Base-by-base conservation (phyloP, 495 filamentous ascomycete species). In the Aspergillus haitiensis region DNA sequence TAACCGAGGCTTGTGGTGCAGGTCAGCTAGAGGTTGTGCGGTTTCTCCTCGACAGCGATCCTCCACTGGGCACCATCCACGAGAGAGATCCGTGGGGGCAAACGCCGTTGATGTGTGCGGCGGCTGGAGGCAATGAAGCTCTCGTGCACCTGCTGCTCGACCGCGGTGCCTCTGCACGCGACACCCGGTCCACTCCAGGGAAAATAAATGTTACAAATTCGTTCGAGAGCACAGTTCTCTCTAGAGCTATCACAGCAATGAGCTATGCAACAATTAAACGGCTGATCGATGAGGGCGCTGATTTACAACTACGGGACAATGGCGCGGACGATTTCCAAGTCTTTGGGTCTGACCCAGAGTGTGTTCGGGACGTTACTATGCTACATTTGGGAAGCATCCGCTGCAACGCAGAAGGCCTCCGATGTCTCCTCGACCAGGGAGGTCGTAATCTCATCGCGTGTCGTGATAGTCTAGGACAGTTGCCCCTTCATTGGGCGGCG, bases 401-500 rank as follows among this genome's bases (percentile, higher is more conserved):
- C 34, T 62, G 59, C 59, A 66, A 66, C 50, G 51, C 50, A 10
- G 56, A 46, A 15, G 59, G 47, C 11, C 56, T 64, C 16, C 40
- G 33, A 52, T 56, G 42, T 21, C 51, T 64, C 21, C 62, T 64
- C 18, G 48, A 59, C 39, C n/a, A 63, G 34, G 44, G 56, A 47
- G 48, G 37, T 6, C 31, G 44, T 18, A 52, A 66, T 11, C 11
- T 59, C 18, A 40, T 60, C 15, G 56, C 52, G 11, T 59, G 8
- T 7, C 51, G 40, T 32, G 59, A 66, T 45, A 57, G 63, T 49
- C 49, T 55, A 16, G 59, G 63, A 2, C 59, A 59, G 2, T 52
- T 66, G 7, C 63, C 59, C 13, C 52, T 66, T 13, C 63, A 66
- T 36, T 66, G 50, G 54, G 63, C 63, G 12, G 56, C 59, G 31